Evolutionary conservation across 2,329 filamentous ascomycete genomes (phyloP), one percentile per base, ranked within the genome.

Genomic region (Colletotrichum tropicale): DNA sequence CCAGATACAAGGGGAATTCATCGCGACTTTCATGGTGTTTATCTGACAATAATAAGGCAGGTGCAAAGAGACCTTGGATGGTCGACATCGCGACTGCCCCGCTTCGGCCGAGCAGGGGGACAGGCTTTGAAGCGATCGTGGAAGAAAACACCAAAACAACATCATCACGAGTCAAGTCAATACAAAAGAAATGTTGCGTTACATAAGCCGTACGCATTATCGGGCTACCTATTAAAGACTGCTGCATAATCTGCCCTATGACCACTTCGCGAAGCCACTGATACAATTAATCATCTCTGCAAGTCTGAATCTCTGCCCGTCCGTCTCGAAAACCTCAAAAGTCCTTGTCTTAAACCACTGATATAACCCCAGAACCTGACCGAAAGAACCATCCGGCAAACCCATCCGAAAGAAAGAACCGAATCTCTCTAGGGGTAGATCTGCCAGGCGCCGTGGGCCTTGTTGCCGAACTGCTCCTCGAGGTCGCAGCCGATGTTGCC

Each of bases 171-270:
- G 18, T 21, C n/a, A 61, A 21, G 28, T 21, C 43, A 52, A 21
- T 2, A 15, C 58, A 24, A 66, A n/a, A 48, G 24, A 21, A 21
- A 28, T 3, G 8, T 8, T 36, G 32, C 32, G 9, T 30, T 66
- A 15, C 24, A 28, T 66, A 30, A 24, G 32, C 34, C 58, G 52
- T 60, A 60, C 36, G 66, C 52, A 68, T 68, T 68, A 60, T 60
- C n/a, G 64, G 52, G 58, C 65, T 68, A 68, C 66, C 36, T 26
- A n/a, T 60, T 68, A 26, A 68, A 60, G 52, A 68, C 66, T 62
- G 67, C 28, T 15, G 48, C 36, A 24, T 26, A 61, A 5, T 58
- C 26, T 34, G 12, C 32, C 13, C 32, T 28, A 34, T 16, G 24
- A 70, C 13, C 21, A 70, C 10, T 13, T 21, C 30, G 34, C n/a